Percentiles rank a stretch among this genome's conserved stretches.
These are phyloP conservation scores for Monilinia vaccinii-corymbosi DNA, from an alignment of 2,329 filamentous ascomycete genomes.

Conservation along the genomic window DNA sequence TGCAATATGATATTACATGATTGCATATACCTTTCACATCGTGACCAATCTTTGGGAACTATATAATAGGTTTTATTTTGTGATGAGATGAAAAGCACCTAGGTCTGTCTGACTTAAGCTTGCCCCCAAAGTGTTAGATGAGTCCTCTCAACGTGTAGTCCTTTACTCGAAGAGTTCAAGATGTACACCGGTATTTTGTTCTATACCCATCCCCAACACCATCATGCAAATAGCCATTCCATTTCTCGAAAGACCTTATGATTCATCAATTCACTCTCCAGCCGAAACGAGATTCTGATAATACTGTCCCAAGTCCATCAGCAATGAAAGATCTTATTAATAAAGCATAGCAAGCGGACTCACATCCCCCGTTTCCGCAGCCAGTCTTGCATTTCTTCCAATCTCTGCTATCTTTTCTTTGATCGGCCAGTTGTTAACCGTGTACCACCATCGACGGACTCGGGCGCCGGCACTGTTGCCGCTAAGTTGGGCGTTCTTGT, in stretches of 20 bases:
- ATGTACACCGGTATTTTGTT: background rate
- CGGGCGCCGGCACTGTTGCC: conserved; percentile 70
- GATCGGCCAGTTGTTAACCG: conserved; percentile 81
- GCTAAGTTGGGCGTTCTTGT: conserved; percentile 65
- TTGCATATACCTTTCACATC: background rate
- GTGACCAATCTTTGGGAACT: background rate
- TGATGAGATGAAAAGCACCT: background rate
- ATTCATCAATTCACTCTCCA: conserved; percentile 15
- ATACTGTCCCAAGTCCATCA: conserved; percentile 23
- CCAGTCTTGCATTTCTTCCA: conserved; percentile 26
- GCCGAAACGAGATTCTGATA: conserved; percentile 23
- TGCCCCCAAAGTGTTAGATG: background rate
- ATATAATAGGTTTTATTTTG: background rate
- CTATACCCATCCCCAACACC: conserved; percentile 1
- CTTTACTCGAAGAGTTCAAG: background rate
- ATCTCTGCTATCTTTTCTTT: conserved; percentile 33
- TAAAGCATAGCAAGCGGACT: conserved; percentile 19
- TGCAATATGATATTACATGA: background rate
- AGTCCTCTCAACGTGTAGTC: background rate
- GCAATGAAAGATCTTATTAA: conserved; percentile 18
- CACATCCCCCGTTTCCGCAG: conserved; percentile 35
- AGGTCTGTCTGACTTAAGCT: background rate
- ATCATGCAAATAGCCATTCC: background rate
- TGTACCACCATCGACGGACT: conserved; percentile 88
- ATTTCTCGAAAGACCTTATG: conserved; percentile 1